A percentile compares a stretch with the other conserved stretches of the same genome.
Conservation (phyloP, 2,329 filamentous ascomycete species). For the Phialophora macrospora region DNA sequence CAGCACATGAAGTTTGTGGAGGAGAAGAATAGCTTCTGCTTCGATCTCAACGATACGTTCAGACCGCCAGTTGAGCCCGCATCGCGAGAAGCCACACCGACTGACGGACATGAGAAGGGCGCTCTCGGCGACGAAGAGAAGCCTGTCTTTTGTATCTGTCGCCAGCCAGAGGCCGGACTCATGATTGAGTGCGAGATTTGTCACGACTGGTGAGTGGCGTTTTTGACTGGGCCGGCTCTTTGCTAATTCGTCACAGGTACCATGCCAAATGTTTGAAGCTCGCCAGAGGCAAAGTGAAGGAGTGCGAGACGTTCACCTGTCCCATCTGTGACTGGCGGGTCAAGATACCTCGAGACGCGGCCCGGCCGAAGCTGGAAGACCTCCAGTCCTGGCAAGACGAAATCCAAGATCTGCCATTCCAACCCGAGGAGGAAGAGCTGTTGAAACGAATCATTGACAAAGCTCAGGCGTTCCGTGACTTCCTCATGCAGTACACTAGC, state of each 20-base stretch:
- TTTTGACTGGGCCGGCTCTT: background rate
- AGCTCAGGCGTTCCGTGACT: slow-evolving; percentile 81
- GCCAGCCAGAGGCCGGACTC: slow-evolving; percentile 91
- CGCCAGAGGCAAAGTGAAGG: slow-evolving; percentile 94
- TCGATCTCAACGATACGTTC: slow-evolving; percentile 87
- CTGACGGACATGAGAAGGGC: slow-evolving; percentile 58
- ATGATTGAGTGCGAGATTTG: slow-evolving; percentile 99
- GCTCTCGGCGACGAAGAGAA: slow-evolving; percentile 60
- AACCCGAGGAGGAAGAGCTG: slow-evolving; percentile 90
- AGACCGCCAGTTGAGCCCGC: slow-evolving; percentile 89
- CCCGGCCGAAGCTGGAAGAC: slow-evolving; percentile 92
- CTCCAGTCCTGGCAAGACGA: slow-evolving; percentile 83
- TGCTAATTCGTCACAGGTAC: slow-evolving; percentile 66
- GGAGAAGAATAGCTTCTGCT: slow-evolving; percentile 86
- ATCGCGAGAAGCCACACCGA: slow-evolving; percentile 76
- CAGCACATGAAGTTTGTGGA: slow-evolving; percentile 93
- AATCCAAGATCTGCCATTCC: slow-evolving; percentile 80
- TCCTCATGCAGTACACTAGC: slow-evolving; percentile 79
- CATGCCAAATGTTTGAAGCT: slow-evolving; percentile 98
- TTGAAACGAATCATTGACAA: slow-evolving; percentile 85
- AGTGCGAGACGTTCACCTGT: slow-evolving; percentile 97
- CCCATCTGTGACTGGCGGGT: slow-evolving; percentile 97
- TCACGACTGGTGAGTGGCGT: slow-evolving; percentile 80
- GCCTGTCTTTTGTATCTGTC: slow-evolving; percentile 97
- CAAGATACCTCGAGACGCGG: slow-evolving; percentile 94